Conservation (phyloP, 805 yeast genomes). For the Pichia nakasei region DNA sequence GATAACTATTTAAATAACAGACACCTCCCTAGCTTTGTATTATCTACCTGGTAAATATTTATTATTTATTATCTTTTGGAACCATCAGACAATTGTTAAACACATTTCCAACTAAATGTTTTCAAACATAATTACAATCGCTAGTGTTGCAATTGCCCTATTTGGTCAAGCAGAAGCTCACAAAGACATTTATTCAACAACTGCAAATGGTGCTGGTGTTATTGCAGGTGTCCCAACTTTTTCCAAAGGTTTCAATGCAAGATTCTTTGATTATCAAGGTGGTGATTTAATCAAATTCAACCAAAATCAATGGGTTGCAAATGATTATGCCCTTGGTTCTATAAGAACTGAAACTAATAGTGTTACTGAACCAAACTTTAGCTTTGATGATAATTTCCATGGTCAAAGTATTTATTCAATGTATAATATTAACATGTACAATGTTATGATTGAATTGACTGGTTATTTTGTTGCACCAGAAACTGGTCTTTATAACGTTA, state of each 20-base stretch:
- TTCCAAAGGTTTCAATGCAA: constrained; percentile 6
- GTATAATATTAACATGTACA: constrained; percentile 6
- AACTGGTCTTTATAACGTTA: constrained; percentile 22
- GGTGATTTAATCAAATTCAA: constrained; percentile 4
- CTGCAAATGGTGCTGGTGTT: constrained; percentile 5
- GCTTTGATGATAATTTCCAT: neutral
- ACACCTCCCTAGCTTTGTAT: neutral
- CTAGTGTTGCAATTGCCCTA: neutral
- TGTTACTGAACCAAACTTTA: constrained; percentile 5
- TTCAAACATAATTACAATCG: constrained; percentile 3
- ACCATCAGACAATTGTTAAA: neutral
- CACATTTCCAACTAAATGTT: constrained; percentile 3
- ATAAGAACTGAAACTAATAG: constrained; percentile 1
- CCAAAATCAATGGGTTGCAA: constrained; percentile 3
- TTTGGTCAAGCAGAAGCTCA: neutral
- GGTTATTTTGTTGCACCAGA: constrained; percentile 16
- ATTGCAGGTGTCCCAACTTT: constrained; percentile 1
- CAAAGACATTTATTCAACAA: neutral
- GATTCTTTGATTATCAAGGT: constrained; percentile 3
- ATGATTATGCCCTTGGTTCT: constrained; percentile 1
- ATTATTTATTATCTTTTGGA: neutral
- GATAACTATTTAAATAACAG: too few species aligned
- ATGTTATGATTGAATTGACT: constrained; percentile 9
- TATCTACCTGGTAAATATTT: neutral
- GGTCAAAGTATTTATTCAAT: constrained; percentile 2